Evolutionary conservation across 108 stramenopile genomes (phyloP).

Genomic region (Discostella stelligeroides): DNA sequence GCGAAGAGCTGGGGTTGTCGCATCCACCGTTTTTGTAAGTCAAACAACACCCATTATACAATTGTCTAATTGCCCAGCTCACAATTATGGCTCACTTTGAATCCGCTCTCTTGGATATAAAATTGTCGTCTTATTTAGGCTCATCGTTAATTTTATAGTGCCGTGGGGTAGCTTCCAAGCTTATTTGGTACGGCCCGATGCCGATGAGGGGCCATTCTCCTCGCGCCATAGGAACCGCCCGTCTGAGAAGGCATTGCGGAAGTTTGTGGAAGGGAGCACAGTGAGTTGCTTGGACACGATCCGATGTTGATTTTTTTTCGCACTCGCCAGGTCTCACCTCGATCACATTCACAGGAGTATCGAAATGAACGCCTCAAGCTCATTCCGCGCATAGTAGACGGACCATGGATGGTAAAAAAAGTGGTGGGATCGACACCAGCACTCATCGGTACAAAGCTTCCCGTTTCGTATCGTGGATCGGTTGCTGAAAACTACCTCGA

Average conservation of each 20-base stretch:
- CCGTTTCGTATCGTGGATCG: constrained; percentile 48
- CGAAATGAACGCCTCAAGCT: constrained; percentile 49
- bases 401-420: constrained; percentile 61
- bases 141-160: constrained; percentile 40
- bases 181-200: constrained; percentile 49
- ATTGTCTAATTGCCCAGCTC: not conserved
- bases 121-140: not conserved
- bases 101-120: not conserved
- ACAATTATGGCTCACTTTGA: too few species aligned
- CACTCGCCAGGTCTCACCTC: too few species aligned
- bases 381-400: constrained; percentile 42
- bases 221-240: constrained; percentile 17
- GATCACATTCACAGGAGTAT: constrained; percentile 23
- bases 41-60: not conserved
- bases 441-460: constrained; percentile 56
- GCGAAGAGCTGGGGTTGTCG: constrained; percentile 31
- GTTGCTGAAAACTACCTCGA: constrained; percentile 52
- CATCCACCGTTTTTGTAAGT: constrained; percentile 44
- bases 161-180: constrained; percentile 56
- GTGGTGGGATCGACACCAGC: constrained; percentile 56
- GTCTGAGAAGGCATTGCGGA: constrained; percentile 44
- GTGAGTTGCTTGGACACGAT: too few species aligned
- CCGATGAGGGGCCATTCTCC: constrained; percentile 45
- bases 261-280: constrained; percentile 40
- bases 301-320: too few species aligned